A percentile compares a stretch with the other conserved stretches of the same genome.
phyloP scores from a whole-genome alignment of 2,329 filamentous ascomycete species.

The Exophiala sp. region DNA sequence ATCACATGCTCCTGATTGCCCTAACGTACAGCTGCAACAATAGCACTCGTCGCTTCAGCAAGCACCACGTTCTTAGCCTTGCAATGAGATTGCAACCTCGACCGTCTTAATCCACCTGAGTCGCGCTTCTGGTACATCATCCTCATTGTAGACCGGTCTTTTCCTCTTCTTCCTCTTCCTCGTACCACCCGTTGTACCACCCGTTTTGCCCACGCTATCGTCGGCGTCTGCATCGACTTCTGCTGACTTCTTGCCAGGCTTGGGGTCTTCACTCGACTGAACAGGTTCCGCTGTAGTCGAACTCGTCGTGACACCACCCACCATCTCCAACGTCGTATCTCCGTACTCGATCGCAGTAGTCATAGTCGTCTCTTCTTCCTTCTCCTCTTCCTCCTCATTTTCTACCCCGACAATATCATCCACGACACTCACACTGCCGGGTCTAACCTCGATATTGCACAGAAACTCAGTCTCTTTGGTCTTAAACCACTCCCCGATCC shows the following conservation, averaged over 20 bases:
- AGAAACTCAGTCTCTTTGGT: conserved; percentile 46
- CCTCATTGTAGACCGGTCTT: conserved; percentile 29
- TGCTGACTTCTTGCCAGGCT: not conserved
- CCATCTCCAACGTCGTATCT: conserved; percentile 26
- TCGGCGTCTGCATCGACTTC: conserved; percentile 14
- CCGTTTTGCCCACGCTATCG: conserved; percentile 6
- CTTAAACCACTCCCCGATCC: conserved; percentile 53
- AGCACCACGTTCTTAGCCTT: conserved; percentile 16
- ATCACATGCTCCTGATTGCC: not conserved
- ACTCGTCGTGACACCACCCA: conserved; percentile 11
- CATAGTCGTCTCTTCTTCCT: conserved; percentile 8
- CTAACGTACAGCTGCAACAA: not conserved
- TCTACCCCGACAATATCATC: conserved; percentile 55
- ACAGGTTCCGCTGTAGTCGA: conserved; percentile 1
- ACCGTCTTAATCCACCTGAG: conserved; percentile 48
- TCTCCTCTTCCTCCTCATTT: conserved; percentile 14
- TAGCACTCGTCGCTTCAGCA: not conserved
- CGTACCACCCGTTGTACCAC: conserved; percentile 27
- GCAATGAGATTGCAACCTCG: conserved; percentile 43
- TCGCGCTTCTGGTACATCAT: conserved; percentile 42
- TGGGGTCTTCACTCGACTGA: not conserved
- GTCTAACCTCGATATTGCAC: conserved; percentile 52
- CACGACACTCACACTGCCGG: conserved; percentile 56
- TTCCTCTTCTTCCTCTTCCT: conserved; percentile 29
- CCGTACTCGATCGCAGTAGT: conserved; percentile 14